Percentiles rank a stretch among this genome's conserved stretches.
Evolutionary conservation across 441 rosid species (phyloP).

Genomic region (Adansonia rubrostipa): DNA sequence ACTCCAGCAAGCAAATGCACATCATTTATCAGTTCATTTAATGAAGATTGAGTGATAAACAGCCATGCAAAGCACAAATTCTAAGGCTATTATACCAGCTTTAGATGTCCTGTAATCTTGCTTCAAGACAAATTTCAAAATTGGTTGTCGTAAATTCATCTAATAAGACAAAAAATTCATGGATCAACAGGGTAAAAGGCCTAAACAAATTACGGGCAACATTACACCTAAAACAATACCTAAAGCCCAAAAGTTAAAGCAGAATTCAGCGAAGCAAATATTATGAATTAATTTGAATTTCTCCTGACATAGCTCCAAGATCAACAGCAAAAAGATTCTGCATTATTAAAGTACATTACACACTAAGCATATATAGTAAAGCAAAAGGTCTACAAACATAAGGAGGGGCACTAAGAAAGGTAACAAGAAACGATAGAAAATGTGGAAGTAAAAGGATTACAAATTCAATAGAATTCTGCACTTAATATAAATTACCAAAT

Average conservation of each 20-base stretch:
- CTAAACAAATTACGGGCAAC: neutral
- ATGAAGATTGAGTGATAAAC: neutral
- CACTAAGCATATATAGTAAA: neutral
- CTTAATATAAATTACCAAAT: constrained; percentile 53
- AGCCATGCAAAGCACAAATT: constrained; percentile 10
- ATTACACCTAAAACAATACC: neutral
- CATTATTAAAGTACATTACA: neutral
- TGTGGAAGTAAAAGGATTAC: neutral
- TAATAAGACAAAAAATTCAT: constrained; percentile 3
- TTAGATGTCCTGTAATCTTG: neutral
- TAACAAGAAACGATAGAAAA: constrained; percentile 2
- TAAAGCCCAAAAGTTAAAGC: neutral
- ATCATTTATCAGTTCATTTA: neutral
- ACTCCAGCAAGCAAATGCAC: neutral
- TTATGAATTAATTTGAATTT: neutral
- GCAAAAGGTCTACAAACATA: constrained; percentile 2
- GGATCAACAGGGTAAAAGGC: neutral
- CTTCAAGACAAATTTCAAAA: neutral
- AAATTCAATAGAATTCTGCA: neutral
- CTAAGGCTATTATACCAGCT: constrained; percentile 12
- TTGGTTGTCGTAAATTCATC: neutral
- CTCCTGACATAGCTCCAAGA: constrained; percentile 7
- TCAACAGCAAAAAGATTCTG: neutral
- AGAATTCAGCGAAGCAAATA: neutral
- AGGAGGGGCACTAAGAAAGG: neutral